A percentile compares a stretch with the other conserved stretches of the same genome.
These are phyloP conservation scores for Pyrus bretschneideri DNA, from an alignment of 306 rosid genomes.

Conservation along the genomic window DNA sequence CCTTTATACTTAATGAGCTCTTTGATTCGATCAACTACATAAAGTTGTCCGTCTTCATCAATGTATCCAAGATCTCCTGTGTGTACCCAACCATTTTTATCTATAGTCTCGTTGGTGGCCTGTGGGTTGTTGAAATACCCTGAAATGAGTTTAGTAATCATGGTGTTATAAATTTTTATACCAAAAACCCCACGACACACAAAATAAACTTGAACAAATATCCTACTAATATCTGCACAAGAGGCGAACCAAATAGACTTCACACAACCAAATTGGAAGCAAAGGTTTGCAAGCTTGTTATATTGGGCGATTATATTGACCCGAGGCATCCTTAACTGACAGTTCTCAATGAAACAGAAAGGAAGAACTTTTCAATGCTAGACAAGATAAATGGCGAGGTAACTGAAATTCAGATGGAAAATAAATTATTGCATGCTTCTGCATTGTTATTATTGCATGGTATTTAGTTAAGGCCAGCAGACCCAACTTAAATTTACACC, in stretches of 20 bases:
- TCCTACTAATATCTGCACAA: neutral
- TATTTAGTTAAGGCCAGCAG: neutral
- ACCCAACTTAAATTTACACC: neutral
- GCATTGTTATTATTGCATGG: neutral
- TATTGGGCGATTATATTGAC: neutral
- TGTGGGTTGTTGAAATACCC: constrained; percentile 80
- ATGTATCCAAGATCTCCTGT: constrained; percentile 97
- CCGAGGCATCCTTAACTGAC: neutral
- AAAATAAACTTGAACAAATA: neutral
- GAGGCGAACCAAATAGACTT: neutral
- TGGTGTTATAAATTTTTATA: neutral
- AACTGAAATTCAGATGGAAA: neutral
- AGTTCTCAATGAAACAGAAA: neutral
- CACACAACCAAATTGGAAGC: neutral
- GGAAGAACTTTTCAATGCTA: neutral
- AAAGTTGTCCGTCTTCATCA: constrained; percentile 68
- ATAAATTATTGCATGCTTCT: neutral
- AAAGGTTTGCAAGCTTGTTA: neutral
- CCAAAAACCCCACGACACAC: neutral
- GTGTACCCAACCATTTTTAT: constrained; percentile 75
- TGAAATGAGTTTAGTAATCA: constrained; percentile 21
- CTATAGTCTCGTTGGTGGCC: constrained; percentile 71
- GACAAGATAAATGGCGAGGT: neutral
- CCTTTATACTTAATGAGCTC: constrained; percentile 96
- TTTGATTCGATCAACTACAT: constrained; percentile 85